Evolutionary conservation across 257 asterid genomes (phyloP).

Genomic region (Solanum pimpinellifolium): DNA sequence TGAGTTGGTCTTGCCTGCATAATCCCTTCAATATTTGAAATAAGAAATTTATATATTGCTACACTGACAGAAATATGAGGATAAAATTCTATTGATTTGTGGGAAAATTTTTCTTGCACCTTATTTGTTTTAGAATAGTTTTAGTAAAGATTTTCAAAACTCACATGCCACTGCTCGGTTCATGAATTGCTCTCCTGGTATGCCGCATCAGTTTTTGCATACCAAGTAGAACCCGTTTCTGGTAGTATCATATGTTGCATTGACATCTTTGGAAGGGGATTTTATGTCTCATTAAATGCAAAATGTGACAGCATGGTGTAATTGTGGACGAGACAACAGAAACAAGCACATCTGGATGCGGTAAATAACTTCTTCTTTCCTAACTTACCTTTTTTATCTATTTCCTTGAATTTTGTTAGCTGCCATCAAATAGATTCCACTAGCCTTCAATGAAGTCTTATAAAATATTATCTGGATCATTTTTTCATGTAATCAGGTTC

Average conservation of each 20-base stretch:
- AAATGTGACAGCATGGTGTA: conserved; percentile 73
- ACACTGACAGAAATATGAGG: background rate
- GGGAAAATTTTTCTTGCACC: background rate
- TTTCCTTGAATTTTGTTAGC: background rate
- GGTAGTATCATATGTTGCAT: background rate
- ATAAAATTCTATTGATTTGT: background rate
- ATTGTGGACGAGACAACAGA: conserved; percentile 85
- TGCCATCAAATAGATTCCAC: background rate
- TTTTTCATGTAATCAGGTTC: conserved; percentile 48
- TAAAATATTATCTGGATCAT: conserved; percentile 1
- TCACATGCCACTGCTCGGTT: background rate
- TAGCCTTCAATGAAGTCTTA: background rate
- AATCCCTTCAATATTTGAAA: background rate
- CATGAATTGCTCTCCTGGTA: background rate
- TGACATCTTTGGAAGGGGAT: conserved; percentile 3
- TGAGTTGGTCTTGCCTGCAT: background rate
- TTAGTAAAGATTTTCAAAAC: background rate
- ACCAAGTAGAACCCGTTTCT: background rate
- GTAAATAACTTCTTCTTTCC: conserved; percentile 19
- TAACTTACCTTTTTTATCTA: conserved; percentile 3
- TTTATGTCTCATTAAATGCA: conserved; percentile 14
- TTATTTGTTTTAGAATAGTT: background rate
- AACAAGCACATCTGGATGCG: conserved; percentile 98
- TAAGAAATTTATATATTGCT: background rate
- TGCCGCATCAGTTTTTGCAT: background rate